A percentile compares a stretch with the other conserved stretches of the same genome.
These are phyloP conservation scores for Zopfochytrium polystomum DNA, from an alignment of 371 early-diverging fungal genomes.

Conservation along the genomic window DNA sequence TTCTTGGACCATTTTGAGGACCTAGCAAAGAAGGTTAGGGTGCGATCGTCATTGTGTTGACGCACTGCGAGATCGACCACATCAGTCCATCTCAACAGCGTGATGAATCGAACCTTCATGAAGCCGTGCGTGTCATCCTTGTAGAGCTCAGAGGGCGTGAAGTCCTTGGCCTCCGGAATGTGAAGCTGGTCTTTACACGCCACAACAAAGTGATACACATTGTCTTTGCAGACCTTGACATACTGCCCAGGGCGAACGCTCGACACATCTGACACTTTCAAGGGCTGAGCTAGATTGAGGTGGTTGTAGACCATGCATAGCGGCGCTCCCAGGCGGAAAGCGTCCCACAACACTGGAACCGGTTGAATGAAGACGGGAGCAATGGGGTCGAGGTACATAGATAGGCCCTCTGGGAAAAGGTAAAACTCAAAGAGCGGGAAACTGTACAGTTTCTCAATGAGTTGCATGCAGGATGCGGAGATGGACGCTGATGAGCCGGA, in stretches of 20 bases:
- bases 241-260: conserved; percentile 43
- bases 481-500: conserved; percentile 37
- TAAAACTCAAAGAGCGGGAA: conserved; percentile 46
- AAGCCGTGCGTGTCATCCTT: conserved; percentile 93
- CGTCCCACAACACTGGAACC: conserved; percentile 77
- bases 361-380: conserved; percentile 64
- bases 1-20: conserved; percentile 37
- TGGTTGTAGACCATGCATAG: conserved; percentile 82
- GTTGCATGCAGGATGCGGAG: conserved; percentile 38
- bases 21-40: no score
- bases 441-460: conserved; percentile 45
- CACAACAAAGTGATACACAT: conserved; percentile 75
- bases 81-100: no score
- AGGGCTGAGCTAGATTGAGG: conserved; percentile 53
- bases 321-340: conserved; percentile 84
- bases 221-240: conserved; percentile 77
- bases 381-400: conserved; percentile 20
- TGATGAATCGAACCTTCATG: conserved; percentile 72
- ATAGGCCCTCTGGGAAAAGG: conserved; percentile 46
- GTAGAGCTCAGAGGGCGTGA: conserved; percentile 82
- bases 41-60: no score
- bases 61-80: no score
- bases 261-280: conserved; percentile 44
- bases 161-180: conserved; percentile 74
- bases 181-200: conserved; percentile 66